Evolutionary conservation across 2,329 filamentous ascomycete species (phyloP), one percentile per base, ranked within the genome.

Genomic region (Cladorrhinum sp.): DNA sequence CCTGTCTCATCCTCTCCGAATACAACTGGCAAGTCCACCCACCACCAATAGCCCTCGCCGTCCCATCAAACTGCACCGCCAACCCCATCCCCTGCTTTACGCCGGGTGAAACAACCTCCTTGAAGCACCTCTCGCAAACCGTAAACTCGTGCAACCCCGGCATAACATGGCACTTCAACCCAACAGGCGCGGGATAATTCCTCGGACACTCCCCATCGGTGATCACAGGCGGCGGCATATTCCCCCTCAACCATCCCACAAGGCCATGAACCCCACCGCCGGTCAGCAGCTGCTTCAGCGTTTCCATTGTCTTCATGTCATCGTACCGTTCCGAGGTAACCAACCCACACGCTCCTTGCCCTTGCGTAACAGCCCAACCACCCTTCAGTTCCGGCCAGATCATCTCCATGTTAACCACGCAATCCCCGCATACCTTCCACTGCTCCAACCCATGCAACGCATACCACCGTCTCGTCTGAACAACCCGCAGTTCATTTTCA

Each of bases 1-100:
- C 49, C 16, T 49, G 58, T 6, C 62, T 52, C 62, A 65, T 65
- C 1, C 55, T 29, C 3, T 53, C 41, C 2, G 64, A 65, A n/a
- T 64, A 65, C 3, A 65, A 36, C 48, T 65, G 62, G 48, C 60
- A 64, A 0, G 62, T 64, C 18, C 64, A 62, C 8, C 59, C 64
- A 4, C 54, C 52, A 1, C 57, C 27, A 18, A 20, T 24, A 16
- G 16, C 36, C 36, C 16, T 9, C 7, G 36, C 10, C 36, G 5
- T 27, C 13, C 7, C 12, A 23, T 60, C 56, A 5, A 63, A 32
- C 36, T 49, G 53, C 9, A 29, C n/a, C 10, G 59, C 61, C 13
- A 65, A 32, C 22, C 58, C 53, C 13, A 60, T 22, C 1, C 56
- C 61, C 7, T 52, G 27, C 10, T 53, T 50, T 2, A 25, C 29